phyloP scores from a whole-genome alignment of 768 basidiomycete species.

The Xanthoconium stramineum region DNA sequence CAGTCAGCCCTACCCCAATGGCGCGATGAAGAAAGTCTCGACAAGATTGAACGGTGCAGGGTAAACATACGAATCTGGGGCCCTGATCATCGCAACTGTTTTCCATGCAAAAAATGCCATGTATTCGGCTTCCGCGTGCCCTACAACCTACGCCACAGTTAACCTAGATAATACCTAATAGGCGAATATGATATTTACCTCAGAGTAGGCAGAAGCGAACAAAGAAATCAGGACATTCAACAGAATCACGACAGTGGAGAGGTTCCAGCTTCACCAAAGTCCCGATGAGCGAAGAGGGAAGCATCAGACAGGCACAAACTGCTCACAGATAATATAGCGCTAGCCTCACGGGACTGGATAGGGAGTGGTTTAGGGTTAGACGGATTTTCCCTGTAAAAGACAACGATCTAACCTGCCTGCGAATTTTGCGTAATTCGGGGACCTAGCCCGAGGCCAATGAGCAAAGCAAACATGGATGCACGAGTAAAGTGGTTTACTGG shows the following conservation, averaged over 20 bases:
- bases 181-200: constrained; percentile 46
- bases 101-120: constrained; percentile 88
- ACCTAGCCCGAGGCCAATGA: constrained; percentile 32
- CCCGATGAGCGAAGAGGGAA: neutral
- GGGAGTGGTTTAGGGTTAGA: neutral
- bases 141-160: constrained; percentile 54
- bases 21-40: constrained; percentile 76
- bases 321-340: constrained; percentile 77
- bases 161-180: neutral
- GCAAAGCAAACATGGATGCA: neutral
- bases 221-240: constrained; percentile 95
- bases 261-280: constrained; percentile 63
- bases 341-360: constrained; percentile 51
- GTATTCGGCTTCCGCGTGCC: constrained; percentile 87
- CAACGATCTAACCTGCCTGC: constrained; percentile 37
- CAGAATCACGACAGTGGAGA: constrained; percentile 76
- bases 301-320: neutral
- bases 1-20: constrained; percentile 67
- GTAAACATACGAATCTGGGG: constrained; percentile 78
- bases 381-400: neutral
- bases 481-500: constrained; percentile 44
- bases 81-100: constrained; percentile 79
- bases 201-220: constrained; percentile 89
- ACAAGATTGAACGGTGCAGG: constrained; percentile 92
- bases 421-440: constrained; percentile 67